A percentile compares a stretch with the other conserved stretches of the same genome.
Conservation (phyloP, 257 asterid species). For the Scutellaria minor region DNA sequence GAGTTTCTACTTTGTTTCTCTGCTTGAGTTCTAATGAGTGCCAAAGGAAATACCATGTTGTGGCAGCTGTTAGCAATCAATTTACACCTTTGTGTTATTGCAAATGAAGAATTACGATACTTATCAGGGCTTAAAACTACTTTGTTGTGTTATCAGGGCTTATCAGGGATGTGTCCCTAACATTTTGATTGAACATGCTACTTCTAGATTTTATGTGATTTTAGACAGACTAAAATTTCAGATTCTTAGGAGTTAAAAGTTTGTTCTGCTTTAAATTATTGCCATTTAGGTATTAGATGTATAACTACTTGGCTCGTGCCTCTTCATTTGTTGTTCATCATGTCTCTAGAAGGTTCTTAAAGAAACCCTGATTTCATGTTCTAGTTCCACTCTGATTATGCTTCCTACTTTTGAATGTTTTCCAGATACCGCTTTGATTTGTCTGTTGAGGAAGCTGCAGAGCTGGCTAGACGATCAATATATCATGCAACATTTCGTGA, state of each 20-base stretch:
- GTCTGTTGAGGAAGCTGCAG: slow-evolving; percentile 84
- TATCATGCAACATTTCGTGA: slow-evolving; percentile 94
- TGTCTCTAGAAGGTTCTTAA: background rate
- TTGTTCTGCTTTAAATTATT: background rate
- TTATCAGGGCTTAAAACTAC: background rate
- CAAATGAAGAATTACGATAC: background rate
- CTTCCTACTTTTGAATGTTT: slow-evolving; percentile 2
- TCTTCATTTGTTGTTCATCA: background rate
- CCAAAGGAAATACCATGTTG: background rate
- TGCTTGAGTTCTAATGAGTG: background rate
- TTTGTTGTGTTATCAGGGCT: too few relatives aligned
- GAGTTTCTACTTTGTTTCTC: background rate
- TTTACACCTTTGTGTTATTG: slow-evolving; percentile 1
- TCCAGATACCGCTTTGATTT: slow-evolving; percentile 13
- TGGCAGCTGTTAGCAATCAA: slow-evolving; percentile 8
- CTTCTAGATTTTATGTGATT: background rate
- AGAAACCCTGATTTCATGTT: background rate
- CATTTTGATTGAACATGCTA: background rate
- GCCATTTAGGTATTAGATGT: background rate
- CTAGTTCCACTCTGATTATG: background rate
- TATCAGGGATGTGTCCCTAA: too few relatives aligned
- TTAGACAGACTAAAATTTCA: background rate
- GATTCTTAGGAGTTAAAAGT: background rate
- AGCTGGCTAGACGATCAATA: slow-evolving; percentile 81
- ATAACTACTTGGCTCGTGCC: background rate